phyloP scores from a whole-genome alignment of 768 basidiomycete species.

The Asterophora parasitica region DNA sequence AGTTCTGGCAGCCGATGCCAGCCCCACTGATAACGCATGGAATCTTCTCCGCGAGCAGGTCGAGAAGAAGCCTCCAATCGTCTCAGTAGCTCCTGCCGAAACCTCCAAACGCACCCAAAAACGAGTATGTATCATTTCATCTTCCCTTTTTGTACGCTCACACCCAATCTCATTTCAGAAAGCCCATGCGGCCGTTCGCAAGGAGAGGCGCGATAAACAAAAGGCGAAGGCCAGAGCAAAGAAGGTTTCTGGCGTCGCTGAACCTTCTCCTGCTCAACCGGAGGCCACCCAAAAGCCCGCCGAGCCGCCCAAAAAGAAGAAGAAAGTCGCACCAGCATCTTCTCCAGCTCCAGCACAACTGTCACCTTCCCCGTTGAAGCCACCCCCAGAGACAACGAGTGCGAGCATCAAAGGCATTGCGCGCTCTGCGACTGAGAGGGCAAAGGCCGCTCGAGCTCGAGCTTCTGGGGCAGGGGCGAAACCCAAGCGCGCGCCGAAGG shows the following conservation, averaged over 20 bases:
- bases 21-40: slow-evolving; percentile 45
- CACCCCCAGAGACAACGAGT: slow-evolving; percentile 8
- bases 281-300: background rate
- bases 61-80: slow-evolving; percentile 22
- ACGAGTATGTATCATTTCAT: slow-evolving; percentile 36
- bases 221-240: slow-evolving; percentile 38
- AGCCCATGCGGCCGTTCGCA: slow-evolving; percentile 39
- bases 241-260: background rate
- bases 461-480: slow-evolving; percentile 12
- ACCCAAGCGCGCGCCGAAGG: background rate
- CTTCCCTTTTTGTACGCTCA: background rate
- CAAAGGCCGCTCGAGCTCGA: slow-evolving; percentile 32
- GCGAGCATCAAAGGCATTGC: slow-evolving; percentile 28
- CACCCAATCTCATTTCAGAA: slow-evolving; percentile 28
- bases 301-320: slow-evolving; percentile 16
- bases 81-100: slow-evolving; percentile 15
- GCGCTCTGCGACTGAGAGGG: slow-evolving; percentile 32
- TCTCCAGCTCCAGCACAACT: background rate
- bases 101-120: slow-evolving; percentile 60
- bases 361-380: background rate
- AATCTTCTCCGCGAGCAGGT: slow-evolving; percentile 30
- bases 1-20: slow-evolving; percentile 32
- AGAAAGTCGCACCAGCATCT: slow-evolving; percentile 11
- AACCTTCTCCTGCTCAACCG: slow-evolving; percentile 1
- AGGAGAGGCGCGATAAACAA: slow-evolving; percentile 43